Base-by-base conservation (phyloP, 2,329 filamentous ascomycete species). In the Colletotrichum sp. region DNA sequence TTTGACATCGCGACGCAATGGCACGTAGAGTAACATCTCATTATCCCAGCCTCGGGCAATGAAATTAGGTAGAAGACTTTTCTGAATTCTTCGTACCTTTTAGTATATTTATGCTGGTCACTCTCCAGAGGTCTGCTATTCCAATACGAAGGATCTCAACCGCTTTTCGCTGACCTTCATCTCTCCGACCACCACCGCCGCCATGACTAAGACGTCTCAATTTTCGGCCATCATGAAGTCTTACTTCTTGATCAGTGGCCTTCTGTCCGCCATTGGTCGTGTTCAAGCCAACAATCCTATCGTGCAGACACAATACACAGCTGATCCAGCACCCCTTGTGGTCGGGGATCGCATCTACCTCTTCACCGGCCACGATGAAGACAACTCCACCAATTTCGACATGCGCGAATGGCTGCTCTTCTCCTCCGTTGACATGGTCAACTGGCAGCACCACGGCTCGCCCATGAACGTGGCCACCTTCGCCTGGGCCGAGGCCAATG, bases 371-470 rank as follows among this genome's bases (percentile, higher is more conserved):
- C 82, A 83, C 66, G 82, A 83, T 56, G 80, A 83, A 62, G 78
- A 79, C 67, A 80, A 78, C 56, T 66, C 68, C 16, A 72, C 79
- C 9, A 80, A 61, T 21, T 83, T 77, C 77, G 75, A 76, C 71
- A 83, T 83, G 81, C 77, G 77, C 9, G 80, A 84, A 73, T 84
- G 82, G 83, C 81, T 77, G 4, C 78, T 84, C 26, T 84, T 79
- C 76, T 84, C 83, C 15, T 78, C 82, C 2, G 72, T 77, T 5
- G 83, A 84, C 72, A 82, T 84, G 80, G 82, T 75, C 56, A 84
- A 84, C 77, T 84, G 83, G 83, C 79, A 79, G 18, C 78, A 83
- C 72, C 79, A 80, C 61, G 82, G 81, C 60, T 60, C 70, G 2
- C 76, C 79, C 62, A 75, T 80, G 76, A 71, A 71, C 75, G 77